Percentiles rank a stretch among this genome's conserved stretches.
These are phyloP conservation scores for Daldinia childiae DNA, from an alignment of 495 filamentous ascomycete species.

Conservation along the genomic window DNA sequence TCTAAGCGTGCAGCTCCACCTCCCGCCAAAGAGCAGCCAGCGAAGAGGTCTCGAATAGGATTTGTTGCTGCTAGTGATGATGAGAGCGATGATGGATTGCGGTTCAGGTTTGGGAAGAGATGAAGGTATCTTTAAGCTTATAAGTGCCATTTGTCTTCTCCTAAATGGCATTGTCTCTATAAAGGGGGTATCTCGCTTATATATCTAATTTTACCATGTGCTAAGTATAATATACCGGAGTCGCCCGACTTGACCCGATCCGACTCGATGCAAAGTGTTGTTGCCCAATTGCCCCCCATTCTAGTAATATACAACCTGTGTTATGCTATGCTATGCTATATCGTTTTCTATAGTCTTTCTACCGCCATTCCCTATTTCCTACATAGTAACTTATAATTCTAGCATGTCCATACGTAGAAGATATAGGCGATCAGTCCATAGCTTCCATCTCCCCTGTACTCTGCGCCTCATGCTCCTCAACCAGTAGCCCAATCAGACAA, in stretches of 20 bases:
- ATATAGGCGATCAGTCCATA: constrained; percentile 68
- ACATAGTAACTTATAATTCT: neutral
- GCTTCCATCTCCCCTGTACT: constrained; percentile 62
- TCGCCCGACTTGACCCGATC: neutral
- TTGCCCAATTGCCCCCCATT: neutral
- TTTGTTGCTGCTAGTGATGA: constrained; percentile 55
- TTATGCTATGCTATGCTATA: neutral
- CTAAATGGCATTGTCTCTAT: constrained; percentile 3
- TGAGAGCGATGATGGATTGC: constrained; percentile 60
- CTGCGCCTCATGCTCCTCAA: constrained; percentile 73
- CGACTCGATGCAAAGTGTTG: neutral
- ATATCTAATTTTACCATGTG: constrained; percentile 17
- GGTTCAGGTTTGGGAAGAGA: constrained; percentile 68
- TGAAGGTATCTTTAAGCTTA: constrained; percentile 27
- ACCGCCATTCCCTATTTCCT: neutral
- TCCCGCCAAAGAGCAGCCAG: constrained; percentile 48
- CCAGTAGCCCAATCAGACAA: constrained; percentile 86
- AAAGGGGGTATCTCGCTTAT: constrained; percentile 27
- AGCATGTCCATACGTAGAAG: neutral
- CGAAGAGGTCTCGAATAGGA: constrained; percentile 55
- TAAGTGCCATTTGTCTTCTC: neutral
- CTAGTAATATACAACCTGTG: constrained; percentile 7
- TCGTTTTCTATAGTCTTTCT: neutral
- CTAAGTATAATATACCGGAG: neutral
- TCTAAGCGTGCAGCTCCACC: constrained; percentile 54